phyloP scores from a whole-genome alignment of 2,329 filamentous ascomycete species.

The Calonectria leucothoes region DNA sequence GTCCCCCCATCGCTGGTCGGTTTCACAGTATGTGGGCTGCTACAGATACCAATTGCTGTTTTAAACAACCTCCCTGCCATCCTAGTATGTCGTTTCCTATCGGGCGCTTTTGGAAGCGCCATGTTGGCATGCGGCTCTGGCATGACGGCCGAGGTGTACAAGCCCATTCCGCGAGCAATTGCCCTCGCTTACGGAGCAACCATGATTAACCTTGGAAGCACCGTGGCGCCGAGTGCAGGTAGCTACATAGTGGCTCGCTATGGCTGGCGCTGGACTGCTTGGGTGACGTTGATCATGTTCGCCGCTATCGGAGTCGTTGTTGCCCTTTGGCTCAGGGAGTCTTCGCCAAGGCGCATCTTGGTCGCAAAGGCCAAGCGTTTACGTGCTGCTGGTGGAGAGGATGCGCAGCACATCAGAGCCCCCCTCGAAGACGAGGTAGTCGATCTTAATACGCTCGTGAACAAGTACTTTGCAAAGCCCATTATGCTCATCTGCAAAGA shows the following conservation, averaged over 20 bases:
- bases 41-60: slow-evolving; percentile 3
- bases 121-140: slow-evolving; percentile 15
- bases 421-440: not conserved
- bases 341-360: slow-evolving; percentile 2
- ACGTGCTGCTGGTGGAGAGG: not conserved
- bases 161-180: not conserved
- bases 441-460: not conserved
- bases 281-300: slow-evolving; percentile 5
- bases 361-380: slow-evolving; percentile 2
- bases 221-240: not conserved
- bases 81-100: not conserved
- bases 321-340: not conserved
- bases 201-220: slow-evolving; percentile 15
- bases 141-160: slow-evolving; percentile 12
- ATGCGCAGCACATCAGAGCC: not conserved
- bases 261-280: slow-evolving; percentile 11
- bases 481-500: slow-evolving; percentile 14
- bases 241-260: slow-evolving; percentile 4
- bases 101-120: slow-evolving; percentile 3
- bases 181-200: not conserved
- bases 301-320: not conserved
- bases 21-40: slow-evolving; percentile 6
- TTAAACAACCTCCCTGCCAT: not conserved
- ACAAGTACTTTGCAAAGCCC: slow-evolving; percentile 10
- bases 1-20: not conserved